phyloP scores from a whole-genome alignment of 2,329 filamentous ascomycete species.

The Fusarium pseudonygamai region DNA sequence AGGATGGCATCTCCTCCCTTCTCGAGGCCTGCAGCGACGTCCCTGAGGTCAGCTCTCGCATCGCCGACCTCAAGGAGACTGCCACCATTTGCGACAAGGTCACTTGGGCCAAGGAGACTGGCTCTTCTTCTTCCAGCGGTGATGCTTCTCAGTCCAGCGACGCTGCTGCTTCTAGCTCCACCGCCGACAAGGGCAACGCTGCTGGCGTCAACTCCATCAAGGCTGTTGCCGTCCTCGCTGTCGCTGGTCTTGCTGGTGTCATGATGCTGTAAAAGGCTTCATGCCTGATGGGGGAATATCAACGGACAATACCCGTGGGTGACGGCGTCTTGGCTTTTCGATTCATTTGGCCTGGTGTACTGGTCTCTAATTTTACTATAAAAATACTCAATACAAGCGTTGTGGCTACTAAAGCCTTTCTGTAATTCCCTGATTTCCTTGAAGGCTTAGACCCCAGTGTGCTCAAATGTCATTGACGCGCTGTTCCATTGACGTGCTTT shows the following conservation, averaged over 20 bases:
- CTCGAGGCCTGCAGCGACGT: slow-evolving; percentile 44
- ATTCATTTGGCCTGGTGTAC: slow-evolving; percentile 2
- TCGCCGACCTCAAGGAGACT: background rate
- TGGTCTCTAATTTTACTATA: background rate
- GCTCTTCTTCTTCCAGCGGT: slow-evolving; percentile 1
- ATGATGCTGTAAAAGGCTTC: slow-evolving; percentile 17
- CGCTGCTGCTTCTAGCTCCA: background rate
- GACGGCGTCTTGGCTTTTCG: background rate
- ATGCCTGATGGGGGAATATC: no score
- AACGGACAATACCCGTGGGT: background rate
- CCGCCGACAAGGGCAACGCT: slow-evolving; percentile 1
- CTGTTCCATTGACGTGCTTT: no score
- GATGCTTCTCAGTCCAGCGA: background rate
- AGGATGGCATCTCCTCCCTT: slow-evolving; percentile 29
- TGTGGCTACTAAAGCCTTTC: background rate
- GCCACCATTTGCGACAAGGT: slow-evolving; percentile 18
- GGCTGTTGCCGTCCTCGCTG: slow-evolving; percentile 3
- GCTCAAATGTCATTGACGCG: background rate
- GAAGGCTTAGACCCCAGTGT: no score
- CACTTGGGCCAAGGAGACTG: slow-evolving; percentile 22
- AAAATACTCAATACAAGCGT: background rate
- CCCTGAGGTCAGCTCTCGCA: slow-evolving; percentile 26
- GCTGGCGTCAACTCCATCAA: slow-evolving; percentile 19
- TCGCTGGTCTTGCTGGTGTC: slow-evolving; percentile 27
- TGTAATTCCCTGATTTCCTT: background rate